Evolutionary conservation across 73 alveolate genomes (phyloP).

Genomic region (Uronychia setigera): DNA sequence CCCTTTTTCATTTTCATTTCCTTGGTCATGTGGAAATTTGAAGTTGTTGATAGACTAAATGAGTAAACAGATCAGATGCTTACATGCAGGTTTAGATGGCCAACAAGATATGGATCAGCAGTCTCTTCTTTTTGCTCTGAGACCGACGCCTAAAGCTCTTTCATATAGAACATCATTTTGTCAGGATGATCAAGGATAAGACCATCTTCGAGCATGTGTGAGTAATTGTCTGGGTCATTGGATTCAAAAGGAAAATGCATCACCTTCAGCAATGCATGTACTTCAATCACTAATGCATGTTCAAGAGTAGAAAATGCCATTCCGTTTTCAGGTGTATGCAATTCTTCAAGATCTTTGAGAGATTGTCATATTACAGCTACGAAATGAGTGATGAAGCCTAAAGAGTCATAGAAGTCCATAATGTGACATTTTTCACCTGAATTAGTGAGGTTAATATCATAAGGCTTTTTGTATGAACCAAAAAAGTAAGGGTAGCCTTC

Average conservation of each 20-base stretch:
- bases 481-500: slow-evolving; percentile 54
- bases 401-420: slow-evolving; percentile 41
- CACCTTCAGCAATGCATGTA: slow-evolving; percentile 21
- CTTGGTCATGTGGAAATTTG: slow-evolving; percentile 31
- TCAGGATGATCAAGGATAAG: slow-evolving; percentile 17
- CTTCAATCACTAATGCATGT: slow-evolving; percentile 26
- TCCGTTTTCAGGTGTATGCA: slow-evolving; percentile 56
- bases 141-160: slow-evolving; percentile 19
- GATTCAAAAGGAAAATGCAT: background rate
- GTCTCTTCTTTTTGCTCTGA: background rate
- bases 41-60: slow-evolving; percentile 13
- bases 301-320: slow-evolving; percentile 39
- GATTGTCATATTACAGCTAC: slow-evolving; percentile 11
- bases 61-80: background rate
- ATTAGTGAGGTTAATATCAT: background rate
- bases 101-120: slow-evolving; percentile 21
- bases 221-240: slow-evolving; percentile 2
- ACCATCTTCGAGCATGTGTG: slow-evolving; percentile 32
- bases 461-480: background rate
- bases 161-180: slow-evolving; percentile 36
- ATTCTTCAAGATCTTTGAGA: slow-evolving; percentile 11
- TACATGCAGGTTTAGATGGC: slow-evolving; percentile 36
- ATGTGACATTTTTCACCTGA: background rate
- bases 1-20: slow-evolving; percentile 13
- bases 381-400: slow-evolving; percentile 10